A percentile compares a stretch with the other conserved stretches of the same genome.
phyloP scores from a whole-genome alignment of 2,329 filamentous ascomycete genomes.

The Diplodia corticola region DNA sequence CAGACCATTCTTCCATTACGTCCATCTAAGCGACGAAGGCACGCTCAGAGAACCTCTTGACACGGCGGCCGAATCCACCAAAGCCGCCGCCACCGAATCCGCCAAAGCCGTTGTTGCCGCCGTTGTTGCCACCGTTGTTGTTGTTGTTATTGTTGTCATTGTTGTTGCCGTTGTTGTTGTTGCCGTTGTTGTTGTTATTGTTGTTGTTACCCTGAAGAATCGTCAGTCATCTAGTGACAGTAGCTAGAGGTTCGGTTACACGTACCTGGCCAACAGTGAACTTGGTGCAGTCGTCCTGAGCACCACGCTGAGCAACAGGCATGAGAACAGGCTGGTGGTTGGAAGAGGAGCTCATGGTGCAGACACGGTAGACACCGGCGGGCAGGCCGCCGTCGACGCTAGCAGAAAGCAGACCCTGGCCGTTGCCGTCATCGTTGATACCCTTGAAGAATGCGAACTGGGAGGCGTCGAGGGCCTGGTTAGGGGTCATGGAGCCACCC shows the following conservation, averaged over 20 bases:
- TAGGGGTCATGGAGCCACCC: constrained; percentile 38
- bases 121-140: neutral
- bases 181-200: neutral
- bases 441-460: constrained; percentile 61
- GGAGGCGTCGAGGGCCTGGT: constrained; percentile 41
- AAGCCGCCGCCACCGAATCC: neutral
- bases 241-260: neutral
- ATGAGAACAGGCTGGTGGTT: constrained; percentile 61
- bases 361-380: constrained; percentile 52
- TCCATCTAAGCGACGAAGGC: constrained; percentile 5
- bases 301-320: constrained; percentile 57
- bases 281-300: constrained; percentile 55
- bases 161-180: neutral
- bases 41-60: constrained; percentile 4
- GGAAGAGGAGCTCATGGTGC: constrained; percentile 52
- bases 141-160: neutral
- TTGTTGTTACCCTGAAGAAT: neutral
- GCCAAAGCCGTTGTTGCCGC: constrained; percentile 13
- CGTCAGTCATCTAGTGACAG: neutral
- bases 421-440: constrained; percentile 54
- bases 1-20: neutral
- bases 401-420: constrained; percentile 48
- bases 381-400: constrained; percentile 50
- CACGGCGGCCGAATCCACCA: neutral
- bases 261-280: constrained; percentile 45